Percentiles rank a stretch among this genome's conserved stretches.
Evolutionary conservation across 257 asterid species (phyloP).

Genomic region (Nyctanthes arbortristis): DNA sequence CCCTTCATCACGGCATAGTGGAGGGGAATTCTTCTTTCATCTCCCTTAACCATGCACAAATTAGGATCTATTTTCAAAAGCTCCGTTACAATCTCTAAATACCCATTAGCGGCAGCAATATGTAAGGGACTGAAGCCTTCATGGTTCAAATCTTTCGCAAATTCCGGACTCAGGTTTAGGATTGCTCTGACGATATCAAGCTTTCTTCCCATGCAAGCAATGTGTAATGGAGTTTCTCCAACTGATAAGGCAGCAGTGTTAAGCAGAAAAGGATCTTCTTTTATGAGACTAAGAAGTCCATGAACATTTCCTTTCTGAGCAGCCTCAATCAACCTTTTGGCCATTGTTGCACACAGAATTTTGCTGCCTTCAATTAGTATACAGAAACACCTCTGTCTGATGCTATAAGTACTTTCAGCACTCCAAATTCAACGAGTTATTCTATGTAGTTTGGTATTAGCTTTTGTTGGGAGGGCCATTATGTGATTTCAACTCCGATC

Average conservation of each 20-base stretch:
- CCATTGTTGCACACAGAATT: neutral
- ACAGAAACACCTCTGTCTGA: neutral
- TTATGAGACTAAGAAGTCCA: conserved; percentile 15
- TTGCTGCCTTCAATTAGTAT: neutral
- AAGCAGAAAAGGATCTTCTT: conserved; percentile 21
- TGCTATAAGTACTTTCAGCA: neutral
- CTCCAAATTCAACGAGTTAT: neutral
- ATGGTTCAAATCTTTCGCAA: conserved; percentile 8
- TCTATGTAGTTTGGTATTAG: neutral
- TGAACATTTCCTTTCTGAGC: conserved; percentile 22
- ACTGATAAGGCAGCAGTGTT: conserved; percentile 7
- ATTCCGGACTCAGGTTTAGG: conserved; percentile 2
- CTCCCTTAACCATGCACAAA: neutral
- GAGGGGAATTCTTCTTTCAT: conserved; percentile 10
- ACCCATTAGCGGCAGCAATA: conserved; percentile 24
- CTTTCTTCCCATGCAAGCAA: conserved; percentile 22
- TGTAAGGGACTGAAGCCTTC: conserved; percentile 27
- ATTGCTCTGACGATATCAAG: conserved; percentile 18
- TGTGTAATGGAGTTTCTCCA: conserved; percentile 26
- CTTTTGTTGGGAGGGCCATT: neutral
- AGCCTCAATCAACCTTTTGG: conserved; percentile 12
- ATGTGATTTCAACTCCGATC: neutral
- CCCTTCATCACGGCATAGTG: conserved; percentile 29
- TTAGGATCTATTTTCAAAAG: conserved; percentile 9
- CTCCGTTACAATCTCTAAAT: conserved; percentile 18